Conservation (phyloP, 768 basidiomycete species). For the Lactarius akahatsu region DNA sequence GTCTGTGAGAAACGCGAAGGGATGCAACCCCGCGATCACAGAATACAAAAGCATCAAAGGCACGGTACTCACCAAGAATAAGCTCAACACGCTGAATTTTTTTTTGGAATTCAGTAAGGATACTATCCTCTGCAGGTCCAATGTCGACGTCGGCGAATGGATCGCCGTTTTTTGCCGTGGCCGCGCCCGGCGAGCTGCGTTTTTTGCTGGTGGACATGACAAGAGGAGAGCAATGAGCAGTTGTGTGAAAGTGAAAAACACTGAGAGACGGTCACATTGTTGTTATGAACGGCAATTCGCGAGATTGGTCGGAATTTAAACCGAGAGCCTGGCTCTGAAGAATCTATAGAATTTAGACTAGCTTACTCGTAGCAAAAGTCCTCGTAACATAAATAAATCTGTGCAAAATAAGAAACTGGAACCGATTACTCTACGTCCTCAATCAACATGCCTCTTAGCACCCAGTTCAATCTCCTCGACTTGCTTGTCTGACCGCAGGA, state of each 20-base stretch:
- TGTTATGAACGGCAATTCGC: slow-evolving; percentile 20
- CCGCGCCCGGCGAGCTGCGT: slow-evolving; percentile 76
- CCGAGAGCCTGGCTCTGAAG: slow-evolving; percentile 5
- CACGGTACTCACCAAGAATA: slow-evolving; percentile 56
- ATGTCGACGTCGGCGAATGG: slow-evolving; percentile 67
- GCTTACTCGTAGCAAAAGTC: slow-evolving; percentile 7
- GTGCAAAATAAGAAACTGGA: background rate
- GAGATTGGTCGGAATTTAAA: slow-evolving; percentile 25
- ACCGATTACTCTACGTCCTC: slow-evolving; percentile 25
- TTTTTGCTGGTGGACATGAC: slow-evolving; percentile 52
- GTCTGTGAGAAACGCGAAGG: slow-evolving; percentile 17
- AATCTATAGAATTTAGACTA: slow-evolving; percentile 11
- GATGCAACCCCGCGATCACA: background rate
- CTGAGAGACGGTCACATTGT: slow-evolving; percentile 5
- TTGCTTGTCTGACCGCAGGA: slow-evolving; percentile 38
- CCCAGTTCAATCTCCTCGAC: slow-evolving; percentile 81
- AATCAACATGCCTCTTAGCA: slow-evolving; percentile 76
- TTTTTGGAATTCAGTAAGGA: slow-evolving; percentile 63
- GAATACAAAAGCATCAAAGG: slow-evolving; percentile 10
- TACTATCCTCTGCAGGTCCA: slow-evolving; percentile 68
- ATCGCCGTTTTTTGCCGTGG: slow-evolving; percentile 59
- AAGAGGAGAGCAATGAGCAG: slow-evolving; percentile 23
- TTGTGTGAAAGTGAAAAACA: slow-evolving; percentile 20
- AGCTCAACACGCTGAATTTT: slow-evolving; percentile 71
- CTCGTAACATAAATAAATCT: slow-evolving; percentile 8